Base-by-base conservation (phyloP, 345 rosid genomes). In the Psidium guajava region DNA sequence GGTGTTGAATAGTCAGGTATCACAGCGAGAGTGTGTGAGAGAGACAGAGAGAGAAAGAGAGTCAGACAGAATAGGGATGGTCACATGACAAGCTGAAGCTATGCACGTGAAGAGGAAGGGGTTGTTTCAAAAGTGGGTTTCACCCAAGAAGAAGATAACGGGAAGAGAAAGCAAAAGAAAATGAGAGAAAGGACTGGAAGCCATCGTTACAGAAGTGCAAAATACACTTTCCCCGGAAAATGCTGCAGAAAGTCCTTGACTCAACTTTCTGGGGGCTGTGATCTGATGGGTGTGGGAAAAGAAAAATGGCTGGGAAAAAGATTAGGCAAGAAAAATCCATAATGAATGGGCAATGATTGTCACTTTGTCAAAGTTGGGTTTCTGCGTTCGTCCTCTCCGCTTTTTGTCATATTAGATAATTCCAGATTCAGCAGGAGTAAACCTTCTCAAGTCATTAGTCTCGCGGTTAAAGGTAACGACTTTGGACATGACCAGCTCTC, bases 51-150 rank as follows among this genome's bases (percentile, higher is more conserved):
- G 84, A 21, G 28, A 42, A 6, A 42, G 74, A 36, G 69, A 52
- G 42, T 44, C 82, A 14, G 53, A 49, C 12, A 10, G 44, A 40
- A 32, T 6, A 42, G 86, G 82, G 83, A 53, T 24, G 59, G 86
- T 88, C 92, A 90, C 92, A 82, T 87, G 91, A 85, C 85, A 59
- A 53, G 87, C 88, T 85, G 90, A 88, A 22, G 77, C 73, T 28
- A 32, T 44, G 86, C 92, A 89, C 89, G 92, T 89, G 90, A 84
- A 75, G 54, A 47, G 84, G 64, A 82, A 64, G 54, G 74, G 75
- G 50, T 9, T 6, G 40, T 15, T 73, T n/a, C 22, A 47, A 47
- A 61, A 82, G 83, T 14, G 44, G 56, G 58, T 53, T 50, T 82
- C 83, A 27, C 27, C 59, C 80, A 69, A 54, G 22, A 54, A 54